Conservation (phyloP, 257 asterid genomes). For the Rubia yunnanensis region DNA sequence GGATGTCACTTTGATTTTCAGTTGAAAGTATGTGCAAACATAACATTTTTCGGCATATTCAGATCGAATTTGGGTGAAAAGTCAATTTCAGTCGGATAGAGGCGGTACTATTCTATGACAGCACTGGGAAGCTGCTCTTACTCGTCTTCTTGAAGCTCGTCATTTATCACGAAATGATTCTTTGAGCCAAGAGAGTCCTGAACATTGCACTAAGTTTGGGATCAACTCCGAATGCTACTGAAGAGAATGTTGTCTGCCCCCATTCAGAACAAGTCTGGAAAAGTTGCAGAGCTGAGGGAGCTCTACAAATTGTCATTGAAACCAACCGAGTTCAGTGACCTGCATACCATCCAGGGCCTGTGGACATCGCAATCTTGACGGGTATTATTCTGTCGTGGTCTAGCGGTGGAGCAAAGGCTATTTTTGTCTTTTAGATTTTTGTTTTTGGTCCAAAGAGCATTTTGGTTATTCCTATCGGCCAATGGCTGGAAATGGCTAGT, state of each 20-base stretch:
- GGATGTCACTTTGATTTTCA: too few species aligned
- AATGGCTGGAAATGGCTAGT: too few species aligned
- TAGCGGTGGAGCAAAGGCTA: too few species aligned
- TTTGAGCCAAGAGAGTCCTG: conserved; percentile 28
- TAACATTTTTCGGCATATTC: too few species aligned
- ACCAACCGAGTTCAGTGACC: conserved; percentile 53
- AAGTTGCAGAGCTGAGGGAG: conserved; percentile 52
- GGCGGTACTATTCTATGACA: conserved; percentile 34
- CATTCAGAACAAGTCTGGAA: conserved; percentile 35
- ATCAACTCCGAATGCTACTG: conserved; percentile 61
- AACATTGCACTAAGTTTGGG: conserved; percentile 61
- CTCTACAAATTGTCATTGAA: conserved; percentile 80
- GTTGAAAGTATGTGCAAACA: too few species aligned
- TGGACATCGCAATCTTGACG: conserved; percentile 38
- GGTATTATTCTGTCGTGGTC: too few species aligned
- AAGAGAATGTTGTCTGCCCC: conserved; percentile 57
- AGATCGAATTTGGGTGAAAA: too few species aligned
- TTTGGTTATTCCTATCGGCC: too few species aligned
- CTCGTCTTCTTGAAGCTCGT: conserved; percentile 71
- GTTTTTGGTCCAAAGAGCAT: too few species aligned
- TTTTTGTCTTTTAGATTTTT: too few species aligned
- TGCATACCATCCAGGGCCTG: conserved; percentile 57
- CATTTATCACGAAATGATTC: conserved; percentile 38
- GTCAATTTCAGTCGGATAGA: too few species aligned
- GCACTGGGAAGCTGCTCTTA: conserved; percentile 67